These are phyloP conservation scores for Vanrija humicola DNA, from an alignment of 1,284 basidiomycete genomes.

Conservation along the genomic window DNA sequence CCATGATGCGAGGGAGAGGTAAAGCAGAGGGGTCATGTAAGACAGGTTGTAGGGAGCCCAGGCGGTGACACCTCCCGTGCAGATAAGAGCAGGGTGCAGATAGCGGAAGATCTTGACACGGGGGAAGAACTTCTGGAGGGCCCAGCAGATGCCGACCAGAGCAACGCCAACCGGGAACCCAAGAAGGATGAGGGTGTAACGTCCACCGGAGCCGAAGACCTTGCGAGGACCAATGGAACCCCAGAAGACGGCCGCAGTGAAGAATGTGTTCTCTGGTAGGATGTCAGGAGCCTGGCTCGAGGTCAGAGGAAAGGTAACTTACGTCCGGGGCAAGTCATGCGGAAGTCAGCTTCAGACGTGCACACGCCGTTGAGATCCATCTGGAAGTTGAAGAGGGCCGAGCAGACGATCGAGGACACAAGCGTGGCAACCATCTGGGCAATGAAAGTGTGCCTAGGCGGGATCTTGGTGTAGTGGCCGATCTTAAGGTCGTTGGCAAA, in stretches of 20 bases:
- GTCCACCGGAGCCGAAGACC: slow-evolving; percentile 64
- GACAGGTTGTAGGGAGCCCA: slow-evolving; percentile 32
- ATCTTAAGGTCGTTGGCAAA: slow-evolving; percentile 56
- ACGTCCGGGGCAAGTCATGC: slow-evolving; percentile 13
- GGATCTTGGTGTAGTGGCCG: slow-evolving; percentile 35
- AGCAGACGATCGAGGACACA: slow-evolving; percentile 48
- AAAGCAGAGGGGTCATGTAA: slow-evolving; percentile 32
- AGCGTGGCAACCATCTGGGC: slow-evolving; percentile 64
- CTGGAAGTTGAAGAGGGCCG: slow-evolving; percentile 28
- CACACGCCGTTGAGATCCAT: slow-evolving; percentile 23
- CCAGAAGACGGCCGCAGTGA: slow-evolving; percentile 60
- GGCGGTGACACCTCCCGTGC: slow-evolving; percentile 1
- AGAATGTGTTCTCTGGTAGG: slow-evolving; percentile 7
- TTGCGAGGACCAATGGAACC: slow-evolving; percentile 70
- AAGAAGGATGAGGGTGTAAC: slow-evolving; percentile 55
- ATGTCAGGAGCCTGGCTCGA: not conserved
- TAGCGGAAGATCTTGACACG: not conserved
- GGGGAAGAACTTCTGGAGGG: slow-evolving; percentile 8
- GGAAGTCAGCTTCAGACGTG: slow-evolving; percentile 20
- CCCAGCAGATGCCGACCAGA: slow-evolving; percentile 50
- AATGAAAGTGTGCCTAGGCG: slow-evolving; percentile 55
- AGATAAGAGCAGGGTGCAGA: slow-evolving; percentile 8
- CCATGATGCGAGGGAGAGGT: slow-evolving; percentile 26
- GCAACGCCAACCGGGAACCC: slow-evolving; percentile 73
- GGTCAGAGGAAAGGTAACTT: slow-evolving; percentile 12